A percentile compares a stretch with the other conserved stretches of the same genome.
Conservation (phyloP, 2,329 filamentous ascomycete genomes). For the Ophiostoma quercus region DNA sequence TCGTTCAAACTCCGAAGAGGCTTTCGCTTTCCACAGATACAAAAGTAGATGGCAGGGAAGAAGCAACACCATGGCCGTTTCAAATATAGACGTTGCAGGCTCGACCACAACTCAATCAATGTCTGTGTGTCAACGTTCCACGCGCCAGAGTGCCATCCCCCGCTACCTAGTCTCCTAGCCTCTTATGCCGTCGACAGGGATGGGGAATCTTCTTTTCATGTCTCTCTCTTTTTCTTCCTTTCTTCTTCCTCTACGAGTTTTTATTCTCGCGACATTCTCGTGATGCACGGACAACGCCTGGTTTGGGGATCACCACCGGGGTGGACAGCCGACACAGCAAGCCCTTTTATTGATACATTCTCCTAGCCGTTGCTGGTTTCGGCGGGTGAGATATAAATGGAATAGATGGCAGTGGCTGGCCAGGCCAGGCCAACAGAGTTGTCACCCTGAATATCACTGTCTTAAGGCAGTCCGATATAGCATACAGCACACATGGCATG, state of each 20-base stretch:
- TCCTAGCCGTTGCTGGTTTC: conserved; percentile 15
- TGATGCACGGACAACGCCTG: conserved; percentile 15
- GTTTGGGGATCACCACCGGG: conserved; percentile 18
- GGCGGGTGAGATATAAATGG: conserved; percentile 16
- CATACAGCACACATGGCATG: neutral
- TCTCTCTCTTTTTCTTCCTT: neutral
- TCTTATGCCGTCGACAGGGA: conserved; percentile 2
- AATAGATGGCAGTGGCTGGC: neutral
- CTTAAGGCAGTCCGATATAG: neutral
- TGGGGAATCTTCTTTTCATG: neutral
- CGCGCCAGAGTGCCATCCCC: conserved; percentile 20
- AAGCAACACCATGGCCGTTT: conserved; percentile 24
- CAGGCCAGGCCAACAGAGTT: neutral
- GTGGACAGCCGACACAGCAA: conserved; percentile 17
- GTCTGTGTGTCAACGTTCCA: conserved; percentile 24
- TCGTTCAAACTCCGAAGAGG: neutral
- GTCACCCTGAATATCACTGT: conserved; percentile 6
- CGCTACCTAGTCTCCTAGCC: conserved; percentile 14
- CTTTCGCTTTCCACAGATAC: neutral
- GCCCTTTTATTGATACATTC: conserved; percentile 17
- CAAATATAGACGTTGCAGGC: conserved; percentile 21
- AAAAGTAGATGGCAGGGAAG: neutral
- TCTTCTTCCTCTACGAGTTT: neutral
- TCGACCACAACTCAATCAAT: conserved; percentile 17
- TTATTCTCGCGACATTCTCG: conserved; percentile 13